Conservation (phyloP, 257 asterid genomes). For the Datura wrightii region DNA sequence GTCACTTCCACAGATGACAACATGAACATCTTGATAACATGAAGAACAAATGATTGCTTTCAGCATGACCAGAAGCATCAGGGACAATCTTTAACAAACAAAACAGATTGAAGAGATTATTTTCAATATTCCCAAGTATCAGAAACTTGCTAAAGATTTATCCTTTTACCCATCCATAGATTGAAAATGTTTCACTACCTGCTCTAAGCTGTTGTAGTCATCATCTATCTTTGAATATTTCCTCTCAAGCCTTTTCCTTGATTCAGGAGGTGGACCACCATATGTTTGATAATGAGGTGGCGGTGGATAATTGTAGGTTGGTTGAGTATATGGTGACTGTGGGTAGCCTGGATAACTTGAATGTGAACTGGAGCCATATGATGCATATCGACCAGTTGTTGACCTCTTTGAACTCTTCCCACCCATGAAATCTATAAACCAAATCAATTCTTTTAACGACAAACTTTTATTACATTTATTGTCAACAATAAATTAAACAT, state of each 20-base stretch:
- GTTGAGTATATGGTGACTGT: constrained; percentile 63
- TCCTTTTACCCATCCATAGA: background rate
- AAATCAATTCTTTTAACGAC: constrained; percentile 25
- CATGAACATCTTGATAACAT: background rate
- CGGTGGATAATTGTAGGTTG: constrained; percentile 57
- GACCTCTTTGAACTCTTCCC: constrained; percentile 76
- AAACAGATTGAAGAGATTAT: background rate
- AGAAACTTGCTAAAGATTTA: background rate
- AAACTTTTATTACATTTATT: background rate
- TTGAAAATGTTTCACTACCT: constrained; percentile 48
- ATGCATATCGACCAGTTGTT: constrained; percentile 68
- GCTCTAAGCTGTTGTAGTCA: constrained; percentile 71
- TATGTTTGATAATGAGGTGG: constrained; percentile 54
- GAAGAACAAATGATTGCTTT: background rate
- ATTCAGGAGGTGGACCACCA: constrained; percentile 61
- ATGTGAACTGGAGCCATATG: constrained; percentile 68
- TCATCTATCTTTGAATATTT: constrained; percentile 88
- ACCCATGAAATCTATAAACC: constrained; percentile 59
- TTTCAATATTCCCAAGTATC: background rate
- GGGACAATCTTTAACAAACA: background rate
- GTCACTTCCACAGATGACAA: background rate
- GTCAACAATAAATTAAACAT: background rate
- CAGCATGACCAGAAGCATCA: background rate
- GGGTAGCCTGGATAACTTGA: constrained; percentile 56
- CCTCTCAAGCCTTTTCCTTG: constrained; percentile 69